phyloP scores from a whole-genome alignment of 2,329 filamentous ascomycete species.

The Cadophora sp. region DNA sequence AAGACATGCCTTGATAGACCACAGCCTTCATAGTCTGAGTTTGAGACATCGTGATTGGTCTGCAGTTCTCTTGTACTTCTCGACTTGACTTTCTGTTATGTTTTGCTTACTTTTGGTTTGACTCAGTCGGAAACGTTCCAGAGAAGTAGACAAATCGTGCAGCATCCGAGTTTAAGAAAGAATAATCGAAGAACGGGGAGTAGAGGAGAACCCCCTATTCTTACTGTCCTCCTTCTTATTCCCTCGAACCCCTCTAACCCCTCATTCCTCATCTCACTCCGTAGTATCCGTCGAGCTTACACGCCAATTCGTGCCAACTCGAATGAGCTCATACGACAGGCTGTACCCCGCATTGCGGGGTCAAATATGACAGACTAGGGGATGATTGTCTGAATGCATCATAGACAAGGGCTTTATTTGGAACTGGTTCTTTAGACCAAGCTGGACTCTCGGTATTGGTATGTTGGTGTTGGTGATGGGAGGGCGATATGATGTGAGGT shows the following conservation, averaged over 20 bases:
- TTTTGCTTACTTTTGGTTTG: not conserved
- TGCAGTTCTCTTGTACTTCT: not conserved
- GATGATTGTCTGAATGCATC: not conserved
- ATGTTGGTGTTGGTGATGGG: not conserved
- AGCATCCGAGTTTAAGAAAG: too few relatives aligned
- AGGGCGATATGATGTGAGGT: too few relatives aligned
- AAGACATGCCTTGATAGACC: conserved; percentile 34
- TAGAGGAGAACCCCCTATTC: not conserved
- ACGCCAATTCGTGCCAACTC: conserved; percentile 9
- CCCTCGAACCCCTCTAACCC: conserved; percentile 12
- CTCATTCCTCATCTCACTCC: not conserved
- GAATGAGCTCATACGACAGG: conserved; percentile 12
- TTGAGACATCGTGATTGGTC: conserved; percentile 30
- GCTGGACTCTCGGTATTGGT: not conserved
- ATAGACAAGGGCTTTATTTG: not conserved
- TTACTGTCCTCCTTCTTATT: not conserved
- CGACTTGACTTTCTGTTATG: not conserved
- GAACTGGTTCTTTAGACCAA: not conserved
- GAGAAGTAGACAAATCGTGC: not conserved
- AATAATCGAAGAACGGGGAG: not conserved
- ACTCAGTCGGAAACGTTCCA: not conserved
- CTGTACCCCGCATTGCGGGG: conserved; percentile 20
- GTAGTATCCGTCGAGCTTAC: conserved; percentile 11
- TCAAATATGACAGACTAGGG: not conserved
- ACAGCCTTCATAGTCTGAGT: conserved; percentile 38